phyloP scores from a whole-genome alignment of 2,329 filamentous ascomycete genomes.

The Lojkania enalia region DNA sequence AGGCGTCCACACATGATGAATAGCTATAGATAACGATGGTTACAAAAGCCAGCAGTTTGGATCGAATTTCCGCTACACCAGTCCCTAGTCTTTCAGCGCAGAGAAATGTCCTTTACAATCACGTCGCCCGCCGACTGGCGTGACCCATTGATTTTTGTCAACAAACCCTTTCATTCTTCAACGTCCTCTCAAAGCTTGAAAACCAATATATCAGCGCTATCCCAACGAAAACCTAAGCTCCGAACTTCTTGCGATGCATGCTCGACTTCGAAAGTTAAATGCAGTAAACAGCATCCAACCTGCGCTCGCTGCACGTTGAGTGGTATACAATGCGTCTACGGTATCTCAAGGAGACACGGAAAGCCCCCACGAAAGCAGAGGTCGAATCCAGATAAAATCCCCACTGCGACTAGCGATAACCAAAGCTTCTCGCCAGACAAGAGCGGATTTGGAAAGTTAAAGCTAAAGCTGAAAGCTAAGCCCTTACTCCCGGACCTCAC shows the following conservation, averaged over 20 bases:
- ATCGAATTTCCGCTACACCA: constrained; percentile 3
- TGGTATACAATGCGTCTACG: constrained; percentile 36
- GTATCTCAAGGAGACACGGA: constrained; percentile 41
- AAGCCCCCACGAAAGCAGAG: constrained; percentile 39
- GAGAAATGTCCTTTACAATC: constrained; percentile 27
- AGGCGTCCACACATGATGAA: neutral
- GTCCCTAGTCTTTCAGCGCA: constrained; percentile 5
- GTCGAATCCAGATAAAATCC: constrained; percentile 37
- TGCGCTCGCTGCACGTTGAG: constrained; percentile 37
- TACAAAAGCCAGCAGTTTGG: neutral
- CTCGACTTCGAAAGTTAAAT: constrained; percentile 44
- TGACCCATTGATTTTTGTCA: constrained; percentile 15
- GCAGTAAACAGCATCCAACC: constrained; percentile 40
- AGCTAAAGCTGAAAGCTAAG: constrained; percentile 21
- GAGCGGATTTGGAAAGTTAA: constrained; percentile 35
- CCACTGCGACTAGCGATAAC: constrained; percentile 31
- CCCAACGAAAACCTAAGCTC: constrained; percentile 34
- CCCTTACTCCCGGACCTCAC: constrained; percentile 21
- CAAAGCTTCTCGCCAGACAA: constrained; percentile 35
- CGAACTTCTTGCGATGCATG: constrained; percentile 43
- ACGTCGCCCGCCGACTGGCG: constrained; percentile 29
- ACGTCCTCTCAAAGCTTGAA: constrained; percentile 25
- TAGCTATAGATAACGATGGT: constrained; percentile 2
- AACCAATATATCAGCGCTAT: constrained; percentile 18
- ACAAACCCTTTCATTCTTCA: constrained; percentile 11